These are phyloP conservation scores for Arctostaphylos glauca DNA, from an alignment of 148 eudicot genomes.

Conservation along the genomic window DNA sequence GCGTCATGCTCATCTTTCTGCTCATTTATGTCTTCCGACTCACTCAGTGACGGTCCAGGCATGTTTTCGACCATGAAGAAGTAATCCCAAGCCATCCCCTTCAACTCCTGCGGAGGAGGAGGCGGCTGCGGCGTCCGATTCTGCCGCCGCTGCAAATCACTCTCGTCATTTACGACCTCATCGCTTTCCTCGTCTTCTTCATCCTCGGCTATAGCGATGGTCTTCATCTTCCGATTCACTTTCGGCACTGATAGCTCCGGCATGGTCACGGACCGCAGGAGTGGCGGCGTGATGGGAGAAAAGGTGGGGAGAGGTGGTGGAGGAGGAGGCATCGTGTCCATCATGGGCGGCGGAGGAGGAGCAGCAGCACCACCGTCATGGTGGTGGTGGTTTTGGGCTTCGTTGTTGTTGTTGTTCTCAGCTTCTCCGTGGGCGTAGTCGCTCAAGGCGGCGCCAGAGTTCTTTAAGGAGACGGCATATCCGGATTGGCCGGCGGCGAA, in stretches of 20 bases:
- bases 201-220: constrained; percentile 34
- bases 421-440: constrained; percentile 85
- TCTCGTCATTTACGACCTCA: constrained; percentile 32
- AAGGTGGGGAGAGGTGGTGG: constrained; percentile 76
- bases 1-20: constrained; percentile 23
- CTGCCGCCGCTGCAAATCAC: constrained; percentile 22
- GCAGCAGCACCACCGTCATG: not conserved
- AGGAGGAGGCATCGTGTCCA: constrained; percentile 63
- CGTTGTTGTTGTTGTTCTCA: constrained; percentile 4
- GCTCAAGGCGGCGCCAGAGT: constrained; percentile 78
- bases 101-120: constrained; percentile 46
- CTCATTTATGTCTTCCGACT: constrained; percentile 32
- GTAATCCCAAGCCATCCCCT: constrained; percentile 89
- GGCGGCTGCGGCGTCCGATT: constrained; percentile 32
- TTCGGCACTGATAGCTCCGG: constrained; percentile 55
- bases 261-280: constrained; percentile 81
- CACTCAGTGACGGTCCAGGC: constrained; percentile 42
- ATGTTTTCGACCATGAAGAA: constrained; percentile 57
- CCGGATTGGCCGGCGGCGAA: constrained; percentile 78
- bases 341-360: constrained; percentile 42
- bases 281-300: constrained; percentile 59
- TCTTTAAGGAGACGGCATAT: constrained; percentile 59
- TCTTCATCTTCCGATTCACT: constrained; percentile 56
- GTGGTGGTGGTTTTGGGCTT: constrained; percentile 27
- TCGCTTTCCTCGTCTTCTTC: constrained; percentile 36